Conservation (phyloP, 192 early-diverging fungal species). For the Coemansia sp. region DNA sequence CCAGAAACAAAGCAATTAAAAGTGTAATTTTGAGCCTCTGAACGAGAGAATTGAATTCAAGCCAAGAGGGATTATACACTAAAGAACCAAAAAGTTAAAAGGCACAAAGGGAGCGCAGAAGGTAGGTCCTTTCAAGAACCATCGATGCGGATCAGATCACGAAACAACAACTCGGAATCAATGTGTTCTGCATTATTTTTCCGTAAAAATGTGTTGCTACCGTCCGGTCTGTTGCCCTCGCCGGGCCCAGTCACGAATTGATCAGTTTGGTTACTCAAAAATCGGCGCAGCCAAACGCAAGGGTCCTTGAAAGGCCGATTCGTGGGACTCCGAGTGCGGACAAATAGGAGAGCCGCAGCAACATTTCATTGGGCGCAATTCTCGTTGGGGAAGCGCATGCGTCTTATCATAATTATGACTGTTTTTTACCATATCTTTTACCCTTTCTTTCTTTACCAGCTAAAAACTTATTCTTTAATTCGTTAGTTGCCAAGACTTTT, state of each 20-base stretch:
- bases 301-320: too few species aligned
- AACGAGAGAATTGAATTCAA: background rate
- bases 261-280: too few species aligned
- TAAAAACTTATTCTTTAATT: slow-evolving; percentile 1
- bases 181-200: too few species aligned
- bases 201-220: too few species aligned
- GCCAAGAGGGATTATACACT: background rate
- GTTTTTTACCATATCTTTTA: background rate
- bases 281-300: too few species aligned
- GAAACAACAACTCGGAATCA: too few species aligned
- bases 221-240: too few species aligned
- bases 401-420: background rate
- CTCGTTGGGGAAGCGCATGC: background rate
- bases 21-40: background rate
- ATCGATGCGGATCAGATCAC: too few species aligned
- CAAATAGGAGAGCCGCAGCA: too few species aligned
- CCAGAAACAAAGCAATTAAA: background rate
- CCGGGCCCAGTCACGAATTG: too few species aligned
- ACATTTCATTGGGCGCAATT: background rate
- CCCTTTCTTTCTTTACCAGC: background rate
- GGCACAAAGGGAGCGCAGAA: background rate
- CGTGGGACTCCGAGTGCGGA: too few species aligned
- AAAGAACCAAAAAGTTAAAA: background rate
- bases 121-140: background rate
- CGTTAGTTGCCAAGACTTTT: background rate